phyloP scores from a whole-genome alignment of 2,329 filamentous ascomycete genomes.

The Penicillium freii region DNA sequence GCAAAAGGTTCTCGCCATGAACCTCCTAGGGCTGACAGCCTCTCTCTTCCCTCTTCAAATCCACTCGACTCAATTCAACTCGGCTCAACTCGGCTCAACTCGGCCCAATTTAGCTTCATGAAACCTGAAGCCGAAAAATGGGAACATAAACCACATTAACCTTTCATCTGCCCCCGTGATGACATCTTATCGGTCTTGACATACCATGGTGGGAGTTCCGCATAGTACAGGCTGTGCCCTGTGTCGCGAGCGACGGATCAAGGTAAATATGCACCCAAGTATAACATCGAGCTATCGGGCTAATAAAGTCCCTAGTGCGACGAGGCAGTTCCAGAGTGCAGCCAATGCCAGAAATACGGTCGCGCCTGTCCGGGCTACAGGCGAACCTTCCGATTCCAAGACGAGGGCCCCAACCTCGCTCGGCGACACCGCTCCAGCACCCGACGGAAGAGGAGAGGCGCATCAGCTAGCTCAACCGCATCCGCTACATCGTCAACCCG shows the following conservation, averaged over 20 bases:
- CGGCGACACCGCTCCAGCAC: conserved; percentile 26
- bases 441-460: conserved; percentile 9
- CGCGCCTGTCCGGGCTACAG: conserved; percentile 38
- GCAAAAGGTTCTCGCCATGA: not conserved
- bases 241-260: conserved; percentile 42
- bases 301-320: conserved; percentile 41
- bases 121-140: not conserved
- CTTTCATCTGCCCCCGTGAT: conserved; percentile 1
- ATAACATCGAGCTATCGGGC: not conserved
- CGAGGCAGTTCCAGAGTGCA: conserved; percentile 42
- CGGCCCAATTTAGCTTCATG: no score
- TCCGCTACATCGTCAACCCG: conserved; percentile 1
- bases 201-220: conserved; percentile 43
- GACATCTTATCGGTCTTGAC: conserved; percentile 2
- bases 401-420: conserved; percentile 38
- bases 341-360: conserved; percentile 39
- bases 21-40: not conserved
- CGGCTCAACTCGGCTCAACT: not conserved
- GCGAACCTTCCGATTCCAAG: conserved; percentile 38
- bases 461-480: conserved; percentile 3
- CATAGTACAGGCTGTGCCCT: conserved; percentile 44
- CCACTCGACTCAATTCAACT: not conserved
- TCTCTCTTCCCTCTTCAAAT: not conserved
- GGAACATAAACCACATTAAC: not conserved
- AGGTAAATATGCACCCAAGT: conserved; percentile 21